Evolutionary conservation across 371 early-diverging fungal genomes (phyloP).

Genomic region (Ecytonucleospora hepatopenaei): DNA sequence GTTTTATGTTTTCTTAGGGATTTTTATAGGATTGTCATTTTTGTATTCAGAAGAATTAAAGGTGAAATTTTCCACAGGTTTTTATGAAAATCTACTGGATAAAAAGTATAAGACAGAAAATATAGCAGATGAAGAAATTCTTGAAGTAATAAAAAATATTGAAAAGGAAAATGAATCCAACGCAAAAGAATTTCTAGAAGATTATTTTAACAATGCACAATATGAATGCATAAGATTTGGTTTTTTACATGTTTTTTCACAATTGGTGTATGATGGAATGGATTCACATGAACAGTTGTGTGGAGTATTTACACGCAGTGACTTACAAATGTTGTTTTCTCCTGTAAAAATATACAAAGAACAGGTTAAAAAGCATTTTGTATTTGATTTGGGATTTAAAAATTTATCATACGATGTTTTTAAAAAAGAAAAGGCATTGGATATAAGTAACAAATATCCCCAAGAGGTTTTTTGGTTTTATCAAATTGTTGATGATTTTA

Average conservation of each 20-base stretch:
- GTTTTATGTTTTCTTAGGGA: conserved; percentile 33
- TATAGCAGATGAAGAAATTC: conserved; percentile 36
- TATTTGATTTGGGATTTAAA: background rate
- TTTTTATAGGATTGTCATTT: conserved; percentile 21
- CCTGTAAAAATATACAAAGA: too few species aligned
- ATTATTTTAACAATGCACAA: background rate
- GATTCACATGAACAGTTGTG: too few species aligned
- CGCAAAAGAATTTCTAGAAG: background rate
- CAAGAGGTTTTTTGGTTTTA: conserved; percentile 29
- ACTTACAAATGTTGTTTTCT: too few species aligned
- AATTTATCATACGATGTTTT: background rate
- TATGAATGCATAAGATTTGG: background rate
- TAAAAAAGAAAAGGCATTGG: conserved; percentile 12
- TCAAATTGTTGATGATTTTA: conserved; percentile 18
- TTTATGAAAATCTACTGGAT: conserved; percentile 42
- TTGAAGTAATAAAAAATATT: conserved; percentile 11
- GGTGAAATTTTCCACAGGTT: conserved; percentile 19
- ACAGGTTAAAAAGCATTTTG: background rate
- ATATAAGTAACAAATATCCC: conserved; percentile 1
- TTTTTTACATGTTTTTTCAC: background rate
- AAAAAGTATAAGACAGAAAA: conserved; percentile 13
- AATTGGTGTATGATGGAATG: too few species aligned
- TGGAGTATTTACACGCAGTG: too few species aligned
- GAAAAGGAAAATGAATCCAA: conserved; percentile 1
- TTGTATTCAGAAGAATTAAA: conserved; percentile 3